Evolutionary conservation across 192 early-diverging fungal genomes (phyloP).

Genomic region (Lunasporangiospora selenospora): DNA sequence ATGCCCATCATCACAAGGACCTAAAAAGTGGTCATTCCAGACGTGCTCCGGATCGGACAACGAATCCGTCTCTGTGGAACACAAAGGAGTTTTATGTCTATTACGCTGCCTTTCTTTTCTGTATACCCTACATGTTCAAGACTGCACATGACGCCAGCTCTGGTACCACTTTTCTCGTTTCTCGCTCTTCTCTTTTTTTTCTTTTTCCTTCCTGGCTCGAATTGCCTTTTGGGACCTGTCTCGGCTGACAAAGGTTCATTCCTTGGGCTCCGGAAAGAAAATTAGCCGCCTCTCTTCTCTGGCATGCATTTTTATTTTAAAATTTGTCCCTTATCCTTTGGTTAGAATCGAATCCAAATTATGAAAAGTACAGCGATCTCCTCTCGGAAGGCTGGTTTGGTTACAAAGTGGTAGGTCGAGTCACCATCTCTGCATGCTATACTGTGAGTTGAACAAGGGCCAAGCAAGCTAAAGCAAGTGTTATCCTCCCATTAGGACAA

Average conservation of each 20-base stretch:
- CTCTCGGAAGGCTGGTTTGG: slow-evolving; percentile 45
- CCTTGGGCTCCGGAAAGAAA: too few relatives aligned
- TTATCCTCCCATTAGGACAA: slow-evolving; percentile 61
- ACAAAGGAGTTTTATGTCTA: slow-evolving; percentile 82
- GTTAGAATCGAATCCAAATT: slow-evolving; percentile 42
- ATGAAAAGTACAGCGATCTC: slow-evolving; percentile 33
- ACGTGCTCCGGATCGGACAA: slow-evolving; percentile 29
- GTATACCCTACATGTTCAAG: slow-evolving; percentile 72
- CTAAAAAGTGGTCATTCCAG: too few relatives aligned
- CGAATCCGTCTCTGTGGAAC: slow-evolving; percentile 61
- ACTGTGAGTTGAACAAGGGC: too few relatives aligned
- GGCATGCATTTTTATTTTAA: too few relatives aligned
- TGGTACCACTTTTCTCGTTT: slow-evolving; percentile 34
- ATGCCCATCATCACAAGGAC: too few relatives aligned
- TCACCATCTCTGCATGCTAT: neutral
- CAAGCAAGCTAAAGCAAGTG: too few relatives aligned
- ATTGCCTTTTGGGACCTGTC: too few relatives aligned
- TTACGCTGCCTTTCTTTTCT: slow-evolving; percentile 63
- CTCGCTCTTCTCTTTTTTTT: neutral
- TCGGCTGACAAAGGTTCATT: too few relatives aligned
- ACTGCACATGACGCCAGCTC: slow-evolving; percentile 60
- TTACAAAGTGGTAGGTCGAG: slow-evolving; percentile 29
- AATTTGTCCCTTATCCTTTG: too few relatives aligned
- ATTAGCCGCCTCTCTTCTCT: too few relatives aligned
- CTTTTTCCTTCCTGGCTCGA: neutral